Evolutionary conservation across 1,139 yeast genomes (phyloP).

Genomic region (Taphrina communis): DNA sequence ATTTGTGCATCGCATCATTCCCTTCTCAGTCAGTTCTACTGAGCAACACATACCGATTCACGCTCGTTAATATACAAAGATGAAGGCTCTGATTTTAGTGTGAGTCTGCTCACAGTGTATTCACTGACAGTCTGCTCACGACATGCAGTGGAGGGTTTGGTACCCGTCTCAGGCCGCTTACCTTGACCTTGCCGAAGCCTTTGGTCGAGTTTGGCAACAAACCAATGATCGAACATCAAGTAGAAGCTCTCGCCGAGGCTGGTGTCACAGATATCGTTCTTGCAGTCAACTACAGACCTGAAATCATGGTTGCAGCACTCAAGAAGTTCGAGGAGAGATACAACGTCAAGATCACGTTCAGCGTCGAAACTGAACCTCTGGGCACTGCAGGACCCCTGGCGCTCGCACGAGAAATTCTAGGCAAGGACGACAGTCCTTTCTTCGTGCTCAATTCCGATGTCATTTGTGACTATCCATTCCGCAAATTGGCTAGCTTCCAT

Average conservation of each 20-base stretch:
- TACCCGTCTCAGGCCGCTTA: slow-evolving; percentile 98
- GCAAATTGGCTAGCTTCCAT: slow-evolving; percentile 92
- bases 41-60: slow-evolving; percentile 16
- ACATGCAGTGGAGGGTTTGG: slow-evolving; percentile 63
- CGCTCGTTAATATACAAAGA: slow-evolving; percentile 1
- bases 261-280: slow-evolving; percentile 98
- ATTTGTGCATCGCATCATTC: not conserved
- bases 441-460: slow-evolving; percentile 98
- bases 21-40: not conserved
- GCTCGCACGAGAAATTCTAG: slow-evolving; percentile 91
- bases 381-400: slow-evolving; percentile 99
- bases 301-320: slow-evolving; percentile 95
- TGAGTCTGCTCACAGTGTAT: not conserved
- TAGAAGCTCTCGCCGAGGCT: slow-evolving; percentile 96
- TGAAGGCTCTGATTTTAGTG: slow-evolving; percentile 42
- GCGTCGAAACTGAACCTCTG: slow-evolving; percentile 98
- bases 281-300: slow-evolving; percentile 99
- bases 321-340: slow-evolving; percentile 91
- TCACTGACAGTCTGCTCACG: not conserved
- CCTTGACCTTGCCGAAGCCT: slow-evolving; percentile 96
- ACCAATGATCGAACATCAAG: slow-evolving; percentile 86
- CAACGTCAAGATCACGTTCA: slow-evolving; percentile 93
- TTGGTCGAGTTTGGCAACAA: slow-evolving; percentile 98
- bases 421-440: slow-evolving; percentile 94
- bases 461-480: slow-evolving; percentile 97